Conservation (phyloP, 345 rosid species). For the Cardiospermum halicacabum region DNA sequence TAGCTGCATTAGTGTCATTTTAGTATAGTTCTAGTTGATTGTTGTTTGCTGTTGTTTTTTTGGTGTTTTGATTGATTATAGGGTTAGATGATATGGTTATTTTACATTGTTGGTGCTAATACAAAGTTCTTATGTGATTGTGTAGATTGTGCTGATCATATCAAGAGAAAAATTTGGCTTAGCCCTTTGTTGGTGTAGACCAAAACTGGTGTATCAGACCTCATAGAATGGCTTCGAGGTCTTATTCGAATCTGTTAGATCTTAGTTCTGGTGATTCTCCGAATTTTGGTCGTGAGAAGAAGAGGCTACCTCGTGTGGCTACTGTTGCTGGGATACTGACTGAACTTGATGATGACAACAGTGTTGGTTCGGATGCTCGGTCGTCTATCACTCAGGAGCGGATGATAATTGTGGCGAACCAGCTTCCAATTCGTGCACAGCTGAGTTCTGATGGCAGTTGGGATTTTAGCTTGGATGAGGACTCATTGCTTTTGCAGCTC, state of each 20-base stretch:
- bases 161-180: conserved; percentile 3
- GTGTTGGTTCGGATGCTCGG: conserved; percentile 81
- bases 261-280: conserved; percentile 72
- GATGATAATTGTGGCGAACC: conserved; percentile 88
- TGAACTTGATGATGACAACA: conserved; percentile 78
- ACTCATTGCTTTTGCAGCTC: conserved; percentile 87
- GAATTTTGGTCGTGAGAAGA: conserved; percentile 54
- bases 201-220: conserved; percentile 7
- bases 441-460: conserved; percentile 39
- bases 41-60: no score
- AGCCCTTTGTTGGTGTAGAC: conserved; percentile 6
- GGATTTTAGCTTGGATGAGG: conserved; percentile 86
- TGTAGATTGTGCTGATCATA: conserved; percentile 13
- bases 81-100: background rate
- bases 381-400: conserved; percentile 73
- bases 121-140: background rate
- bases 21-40: background rate
- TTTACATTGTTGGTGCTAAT: background rate
- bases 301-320: conserved; percentile 83
- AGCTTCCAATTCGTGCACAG: conserved; percentile 76
- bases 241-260: conserved; percentile 89
- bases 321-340: conserved; percentile 81
- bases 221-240: conserved; percentile 75
- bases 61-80: background rate
- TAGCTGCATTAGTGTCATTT: background rate